Percentiles rank a stretch among this genome's conserved stretches.
These are phyloP conservation scores for Sphaerobolus stellatus DNA, from an alignment of 1,284 basidiomycete genomes.

Conservation along the genomic window DNA sequence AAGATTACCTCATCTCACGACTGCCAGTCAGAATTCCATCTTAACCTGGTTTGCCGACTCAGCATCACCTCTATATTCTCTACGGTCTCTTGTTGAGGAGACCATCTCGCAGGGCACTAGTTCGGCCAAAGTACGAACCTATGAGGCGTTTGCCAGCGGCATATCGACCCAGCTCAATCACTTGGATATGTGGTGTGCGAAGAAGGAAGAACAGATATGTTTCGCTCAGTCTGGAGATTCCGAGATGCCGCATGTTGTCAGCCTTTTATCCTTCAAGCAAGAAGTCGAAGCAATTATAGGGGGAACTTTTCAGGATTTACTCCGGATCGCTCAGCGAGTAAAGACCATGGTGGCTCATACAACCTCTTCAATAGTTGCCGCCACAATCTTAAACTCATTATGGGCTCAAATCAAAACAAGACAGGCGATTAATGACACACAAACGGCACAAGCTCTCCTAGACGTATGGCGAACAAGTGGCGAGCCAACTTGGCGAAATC, in stretches of 20 bases:
- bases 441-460: slow-evolving; percentile 55
- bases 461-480: slow-evolving; percentile 61
- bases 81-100: slow-evolving; percentile 57
- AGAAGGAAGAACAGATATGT: slow-evolving; percentile 64
- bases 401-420: slow-evolving; percentile 54
- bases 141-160: slow-evolving; percentile 81
- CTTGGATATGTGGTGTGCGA: slow-evolving; percentile 71
- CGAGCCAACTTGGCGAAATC: slow-evolving; percentile 72
- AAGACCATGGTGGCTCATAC: slow-evolving; percentile 1
- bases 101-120: slow-evolving; percentile 35
- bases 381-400: slow-evolving; percentile 42
- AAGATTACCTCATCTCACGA: slow-evolving; percentile 62
- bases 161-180: slow-evolving; percentile 55
- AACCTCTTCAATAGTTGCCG: background rate
- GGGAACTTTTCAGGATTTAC: slow-evolving; percentile 53
- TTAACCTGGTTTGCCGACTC: slow-evolving; percentile 52
- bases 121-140: slow-evolving; percentile 40
- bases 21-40: slow-evolving; percentile 61
- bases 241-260: slow-evolving; percentile 48
- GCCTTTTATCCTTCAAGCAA: slow-evolving; percentile 65
- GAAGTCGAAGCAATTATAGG: slow-evolving; percentile 57
- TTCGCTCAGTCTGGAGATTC: slow-evolving; percentile 48
- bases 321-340: slow-evolving; percentile 21
- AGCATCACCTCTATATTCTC: slow-evolving; percentile 57
- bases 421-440: slow-evolving; percentile 52